Evolutionary conservation across 495 filamentous ascomycete genomes (phyloP).

Genomic region (Glarea lozoyensis): DNA sequence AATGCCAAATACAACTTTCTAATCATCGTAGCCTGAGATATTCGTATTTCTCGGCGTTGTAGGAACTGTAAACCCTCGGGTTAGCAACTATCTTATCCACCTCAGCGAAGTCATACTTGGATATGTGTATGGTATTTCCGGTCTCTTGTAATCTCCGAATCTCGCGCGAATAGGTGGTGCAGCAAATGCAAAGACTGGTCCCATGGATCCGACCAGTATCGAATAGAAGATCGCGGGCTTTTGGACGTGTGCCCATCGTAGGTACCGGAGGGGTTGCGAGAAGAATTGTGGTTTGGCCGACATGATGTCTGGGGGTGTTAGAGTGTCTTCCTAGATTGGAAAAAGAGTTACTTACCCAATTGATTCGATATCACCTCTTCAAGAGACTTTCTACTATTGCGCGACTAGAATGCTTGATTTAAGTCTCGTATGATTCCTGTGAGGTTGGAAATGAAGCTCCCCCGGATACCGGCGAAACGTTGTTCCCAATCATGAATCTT

Average conservation of each 20-base stretch:
- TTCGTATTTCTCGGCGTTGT: no score
- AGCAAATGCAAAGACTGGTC: conserved; percentile 57
- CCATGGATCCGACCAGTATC: conserved; percentile 57
- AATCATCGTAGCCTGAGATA: no score
- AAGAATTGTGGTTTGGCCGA: conserved; percentile 67
- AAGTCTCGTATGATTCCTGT: not conserved
- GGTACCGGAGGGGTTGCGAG: conserved; percentile 68
- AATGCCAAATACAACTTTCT: no score
- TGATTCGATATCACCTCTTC: conserved; percentile 1
- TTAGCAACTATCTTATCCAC: no score
- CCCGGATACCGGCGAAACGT: conserved; percentile 7
- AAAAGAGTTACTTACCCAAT: conserved; percentile 7
- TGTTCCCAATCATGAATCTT: conserved; percentile 13
- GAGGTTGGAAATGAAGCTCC: not conserved
- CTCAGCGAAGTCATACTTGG: conserved; percentile 58
- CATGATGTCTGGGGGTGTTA: conserved; percentile 36
- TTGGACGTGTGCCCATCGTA: conserved; percentile 77
- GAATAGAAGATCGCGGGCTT: conserved; percentile 86
- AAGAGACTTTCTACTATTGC: conserved; percentile 1
- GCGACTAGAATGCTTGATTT: not conserved
- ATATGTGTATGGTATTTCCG: conserved; percentile 78
- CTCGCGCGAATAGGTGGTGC: conserved; percentile 60
- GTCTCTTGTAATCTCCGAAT: conserved; percentile 58
- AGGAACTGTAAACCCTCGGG: no score
- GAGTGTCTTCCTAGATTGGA: not conserved